phyloP scores from a whole-genome alignment of 768 basidiomycete species.

The Chalciporus chontae region DNA sequence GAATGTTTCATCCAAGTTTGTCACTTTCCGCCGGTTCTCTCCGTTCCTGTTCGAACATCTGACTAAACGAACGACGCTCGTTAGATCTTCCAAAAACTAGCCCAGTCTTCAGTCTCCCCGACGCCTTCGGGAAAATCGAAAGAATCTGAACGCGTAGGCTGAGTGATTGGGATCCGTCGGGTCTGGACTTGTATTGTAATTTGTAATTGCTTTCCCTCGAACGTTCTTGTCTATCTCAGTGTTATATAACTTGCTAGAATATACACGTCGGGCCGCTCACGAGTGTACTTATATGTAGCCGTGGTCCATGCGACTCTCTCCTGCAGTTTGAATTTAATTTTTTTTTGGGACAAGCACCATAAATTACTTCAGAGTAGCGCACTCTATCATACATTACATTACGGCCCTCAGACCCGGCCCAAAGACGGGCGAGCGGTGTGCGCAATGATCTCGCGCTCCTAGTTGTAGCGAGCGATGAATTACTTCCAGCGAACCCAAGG shows the following conservation, averaged over 20 bases:
- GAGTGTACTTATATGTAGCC: background rate
- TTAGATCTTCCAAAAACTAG: conserved; percentile 31
- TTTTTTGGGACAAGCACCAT: too few species aligned
- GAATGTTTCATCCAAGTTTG: conserved; percentile 39
- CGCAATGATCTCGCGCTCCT: too few species aligned
- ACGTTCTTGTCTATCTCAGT: background rate
- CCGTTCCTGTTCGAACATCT: background rate
- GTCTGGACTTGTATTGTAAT: background rate
- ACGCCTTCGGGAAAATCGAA: background rate
- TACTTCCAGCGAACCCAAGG: too few species aligned
- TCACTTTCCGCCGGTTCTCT: background rate
- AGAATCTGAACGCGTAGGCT: background rate
- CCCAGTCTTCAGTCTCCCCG: conserved; percentile 12
- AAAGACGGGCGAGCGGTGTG: too few species aligned
- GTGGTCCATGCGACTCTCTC: background rate
- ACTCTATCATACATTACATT: too few species aligned
- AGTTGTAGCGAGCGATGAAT: too few species aligned
- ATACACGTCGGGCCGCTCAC: too few species aligned
- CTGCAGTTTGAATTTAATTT: background rate
- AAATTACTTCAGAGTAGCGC: too few species aligned
- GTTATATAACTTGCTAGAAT: too few species aligned
- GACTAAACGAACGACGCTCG: background rate
- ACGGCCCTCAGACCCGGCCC: too few species aligned
- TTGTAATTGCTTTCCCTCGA: background rate
- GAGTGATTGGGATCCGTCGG: background rate